phyloP scores from a whole-genome alignment of 495 filamentous ascomycete species.

The Talaromyces wortmannii region DNA sequence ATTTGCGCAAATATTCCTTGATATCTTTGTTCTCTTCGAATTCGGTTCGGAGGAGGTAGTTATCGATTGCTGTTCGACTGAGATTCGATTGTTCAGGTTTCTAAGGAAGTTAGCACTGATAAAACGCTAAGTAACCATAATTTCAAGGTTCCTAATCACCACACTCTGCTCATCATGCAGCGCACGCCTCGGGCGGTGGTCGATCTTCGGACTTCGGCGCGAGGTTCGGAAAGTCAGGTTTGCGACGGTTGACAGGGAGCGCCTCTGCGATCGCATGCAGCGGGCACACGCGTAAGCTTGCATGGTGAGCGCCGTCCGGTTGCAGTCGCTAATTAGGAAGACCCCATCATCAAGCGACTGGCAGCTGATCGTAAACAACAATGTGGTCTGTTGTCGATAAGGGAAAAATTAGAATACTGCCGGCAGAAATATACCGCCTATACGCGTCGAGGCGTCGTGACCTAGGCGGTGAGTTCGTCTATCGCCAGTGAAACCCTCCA shows the following conservation, averaged over 20 bases:
- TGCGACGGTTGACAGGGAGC: not conserved
- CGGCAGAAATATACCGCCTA: not conserved
- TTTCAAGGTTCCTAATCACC: not conserved
- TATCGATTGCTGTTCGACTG: constrained; percentile 9
- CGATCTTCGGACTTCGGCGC: not conserved
- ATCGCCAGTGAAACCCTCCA: too few relatives aligned
- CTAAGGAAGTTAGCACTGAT: not conserved
- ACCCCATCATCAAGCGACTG: too few relatives aligned
- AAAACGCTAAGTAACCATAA: not conserved
- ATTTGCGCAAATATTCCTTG: constrained; percentile 45
- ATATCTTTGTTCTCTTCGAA: constrained; percentile 34
- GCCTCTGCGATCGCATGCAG: not conserved
- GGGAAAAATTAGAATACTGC: not conserved
- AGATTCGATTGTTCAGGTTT: not conserved
- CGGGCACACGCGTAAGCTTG: not conserved
- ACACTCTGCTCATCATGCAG: not conserved
- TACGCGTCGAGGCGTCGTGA: not conserved
- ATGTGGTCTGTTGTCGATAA: not conserved
- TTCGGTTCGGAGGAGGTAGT: constrained; percentile 23
- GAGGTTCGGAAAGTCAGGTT: not conserved
- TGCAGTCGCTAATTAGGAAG: not conserved
- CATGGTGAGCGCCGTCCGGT: not conserved
- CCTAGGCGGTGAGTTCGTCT: not conserved
- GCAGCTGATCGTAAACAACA: not conserved
- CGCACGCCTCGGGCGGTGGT: not conserved